Evolutionary conservation across 768 basidiomycete species (phyloP).

Genomic region (Symmetrospora coprosmae): DNA sequence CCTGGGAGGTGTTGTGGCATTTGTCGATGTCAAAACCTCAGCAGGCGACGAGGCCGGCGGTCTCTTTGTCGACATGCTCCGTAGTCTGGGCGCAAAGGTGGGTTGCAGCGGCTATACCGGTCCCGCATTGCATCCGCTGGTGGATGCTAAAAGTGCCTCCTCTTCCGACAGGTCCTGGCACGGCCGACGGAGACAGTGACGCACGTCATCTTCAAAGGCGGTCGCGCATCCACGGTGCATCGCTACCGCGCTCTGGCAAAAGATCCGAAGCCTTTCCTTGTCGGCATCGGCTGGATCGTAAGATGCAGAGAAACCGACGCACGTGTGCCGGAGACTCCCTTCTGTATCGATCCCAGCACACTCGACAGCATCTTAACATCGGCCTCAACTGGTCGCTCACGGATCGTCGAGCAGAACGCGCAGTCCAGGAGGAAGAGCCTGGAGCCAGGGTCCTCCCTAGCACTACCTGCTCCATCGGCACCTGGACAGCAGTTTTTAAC

Average conservation of each 20-base stretch:
- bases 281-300: constrained; percentile 80
- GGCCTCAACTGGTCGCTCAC: no score
- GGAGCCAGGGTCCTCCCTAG: no score
- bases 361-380: no score
- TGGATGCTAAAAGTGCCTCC: no score
- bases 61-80: constrained; percentile 70
- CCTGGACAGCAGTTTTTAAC: no score
- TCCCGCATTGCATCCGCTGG: not conserved
- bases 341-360: not conserved
- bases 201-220: constrained; percentile 75
- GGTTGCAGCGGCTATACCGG: constrained; percentile 28
- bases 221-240: constrained; percentile 55
- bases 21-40: constrained; percentile 63
- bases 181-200: constrained; percentile 47
- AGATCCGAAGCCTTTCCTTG: constrained; percentile 57
- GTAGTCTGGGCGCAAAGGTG: constrained; percentile 65
- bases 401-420: no score
- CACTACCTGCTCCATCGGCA: no score
- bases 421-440: no score
- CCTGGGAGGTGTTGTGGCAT: constrained; percentile 50
- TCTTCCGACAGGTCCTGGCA: constrained; percentile 54
- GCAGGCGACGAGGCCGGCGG: constrained; percentile 67
- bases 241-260: constrained; percentile 55
- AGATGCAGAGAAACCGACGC: constrained; percentile 60
- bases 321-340: constrained; percentile 47